A percentile compares a stretch with the other conserved stretches of the same genome.
phyloP scores from a whole-genome alignment of 139 green algal species.

The Coelastrella sp. region DNA sequence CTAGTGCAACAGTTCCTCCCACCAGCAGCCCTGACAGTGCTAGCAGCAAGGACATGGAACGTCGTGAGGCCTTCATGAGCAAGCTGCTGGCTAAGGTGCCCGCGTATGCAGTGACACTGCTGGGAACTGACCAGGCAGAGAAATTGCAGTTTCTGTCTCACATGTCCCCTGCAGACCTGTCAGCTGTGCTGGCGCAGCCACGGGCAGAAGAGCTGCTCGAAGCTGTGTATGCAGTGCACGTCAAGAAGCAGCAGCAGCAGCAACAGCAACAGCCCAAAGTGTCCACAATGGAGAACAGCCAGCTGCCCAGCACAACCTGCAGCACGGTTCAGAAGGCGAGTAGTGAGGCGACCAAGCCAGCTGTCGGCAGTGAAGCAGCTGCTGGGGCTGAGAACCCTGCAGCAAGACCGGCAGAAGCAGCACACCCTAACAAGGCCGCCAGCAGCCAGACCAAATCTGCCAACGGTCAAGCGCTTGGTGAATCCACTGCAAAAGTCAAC shows the following conservation, averaged over 20 bases:
- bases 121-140: not conserved
- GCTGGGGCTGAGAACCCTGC: no score
- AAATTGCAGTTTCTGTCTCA: not conserved
- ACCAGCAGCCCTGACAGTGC: not conserved
- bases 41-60: not conserved
- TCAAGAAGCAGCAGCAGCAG: not conserved
- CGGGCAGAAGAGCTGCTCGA: not conserved
- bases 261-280: not conserved
- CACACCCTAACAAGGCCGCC: not conserved
- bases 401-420: not conserved
- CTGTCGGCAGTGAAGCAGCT: no score
- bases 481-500: not conserved
- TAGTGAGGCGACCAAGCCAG: no score
- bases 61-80: not conserved
- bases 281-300: no score
- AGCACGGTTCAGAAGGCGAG: no score
- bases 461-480: not conserved
- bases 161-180: not conserved
- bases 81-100: not conserved
- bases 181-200: not conserved
- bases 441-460: not conserved
- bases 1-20: not conserved
- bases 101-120: not conserved
- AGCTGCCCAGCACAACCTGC: no score
- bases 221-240: conserved; percentile 1